Base-by-base conservation (phyloP, 2,329 filamentous ascomycete species). In the Celoporthe dispersa region DNA sequence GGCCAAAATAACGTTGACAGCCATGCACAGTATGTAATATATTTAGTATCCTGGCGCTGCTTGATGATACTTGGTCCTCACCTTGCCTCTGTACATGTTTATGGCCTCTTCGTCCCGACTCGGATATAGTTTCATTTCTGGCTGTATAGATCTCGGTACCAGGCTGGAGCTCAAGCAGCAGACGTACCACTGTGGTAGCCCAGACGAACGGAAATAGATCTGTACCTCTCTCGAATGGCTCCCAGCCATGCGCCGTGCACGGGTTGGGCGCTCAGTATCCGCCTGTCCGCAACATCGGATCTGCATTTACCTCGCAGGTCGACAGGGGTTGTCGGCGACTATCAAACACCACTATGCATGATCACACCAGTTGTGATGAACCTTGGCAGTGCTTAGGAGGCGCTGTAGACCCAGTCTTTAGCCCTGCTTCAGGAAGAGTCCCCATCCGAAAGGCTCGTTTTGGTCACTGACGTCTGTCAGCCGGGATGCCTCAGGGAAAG, bases 1-100 rank as follows among this genome's bases (percentile, higher is more conserved):
- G 63, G 64, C 62, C 64, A 70, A 60, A 67, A 70, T 48, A 67
- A 68, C 35, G 41, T 69, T 69, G 25, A 61, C 16, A 37, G 44
- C 61, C 66, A 66, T 62, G 67, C 62, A 41, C 61, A 22, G 25
- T 28, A 55, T 31, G 28, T 57, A 16, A 9, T 6, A 22, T 65
- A 59, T 37, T 60, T 60, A 35, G 31, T 22, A 11, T 4, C 35
- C 16, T 60, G 57, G 37, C 57, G 57, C 37, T 37, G 33, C 31
- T 37, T 37, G 31, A 4, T 60, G 33, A 25, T 37, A 9, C 31
- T 35, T 35, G 6, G 7, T 35, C 11, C 8, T 19, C 14, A 35
- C 14, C 3, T 33, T 28, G 12, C 31, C 44, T 41, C 48, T 28
- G 5, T 41, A 16, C 39, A 41, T 28, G 57, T 35, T 22, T 35